Evolutionary conservation across 1,284 basidiomycete species (phyloP), one percentile per base, ranked within the genome.

Genomic region (Acaromyces ingoldii): DNA sequence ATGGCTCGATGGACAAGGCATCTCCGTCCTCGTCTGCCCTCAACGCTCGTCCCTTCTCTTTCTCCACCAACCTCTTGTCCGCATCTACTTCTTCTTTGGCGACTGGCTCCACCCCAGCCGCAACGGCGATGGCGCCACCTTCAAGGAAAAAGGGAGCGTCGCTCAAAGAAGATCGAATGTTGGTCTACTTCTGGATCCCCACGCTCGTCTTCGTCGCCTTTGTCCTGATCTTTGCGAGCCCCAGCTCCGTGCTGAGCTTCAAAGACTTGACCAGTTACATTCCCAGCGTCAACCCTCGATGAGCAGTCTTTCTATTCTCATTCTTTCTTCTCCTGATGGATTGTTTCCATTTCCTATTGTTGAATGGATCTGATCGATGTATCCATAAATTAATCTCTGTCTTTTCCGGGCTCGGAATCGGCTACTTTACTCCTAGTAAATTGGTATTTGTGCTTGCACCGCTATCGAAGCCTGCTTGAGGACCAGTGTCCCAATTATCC

Each of bases 121-220:
- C 34, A 51, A 47, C 39, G 56, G 37, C 30, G 46, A 28, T 24
- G 21, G 21, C 48, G 4, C 26, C 34, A 17, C 36, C 44, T 4
- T 47, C 44, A 17, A 31, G 17, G n/a, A 37, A 21, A 21, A 22
- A 17, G 2, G 25, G 22, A 17, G 21, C n/a, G 26, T 17, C 41
- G 6, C 29, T 55, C 29, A 28, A 67, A 89, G 90, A 88, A 76
- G 91, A 96, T 76, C 84, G 85, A 42, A 95, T 96, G 91, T 82
- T 96, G 43, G 77, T 91, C 46, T 78, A 89, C 52, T 95, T 96
- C 81, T 96, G 91, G 91, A 81, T 95, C 63, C 91, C 91, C 2
- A 88, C 92, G 60, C 80, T 95, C 28, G 59, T 72, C 11, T 41
- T 55, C 4, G 64, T 67, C 13, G 42, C 55, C 6, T 38, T 68